phyloP scores from a whole-genome alignment of 2,329 filamentous ascomycete species.

The Microdochium bolleyi region DNA sequence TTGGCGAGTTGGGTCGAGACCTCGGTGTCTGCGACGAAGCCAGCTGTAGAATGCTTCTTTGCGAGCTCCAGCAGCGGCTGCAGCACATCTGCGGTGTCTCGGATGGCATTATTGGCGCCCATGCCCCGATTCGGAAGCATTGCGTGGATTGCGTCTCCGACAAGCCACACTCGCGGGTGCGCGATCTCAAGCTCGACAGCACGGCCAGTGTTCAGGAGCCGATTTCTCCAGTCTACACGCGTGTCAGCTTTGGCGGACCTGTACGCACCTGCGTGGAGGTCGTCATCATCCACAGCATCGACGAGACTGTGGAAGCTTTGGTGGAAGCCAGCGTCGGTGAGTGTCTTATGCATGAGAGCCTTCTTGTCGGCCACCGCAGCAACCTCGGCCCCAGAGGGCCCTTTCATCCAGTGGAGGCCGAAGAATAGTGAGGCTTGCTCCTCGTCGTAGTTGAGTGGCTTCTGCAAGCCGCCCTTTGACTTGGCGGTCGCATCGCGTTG shows the following conservation, averaged over 20 bases:
- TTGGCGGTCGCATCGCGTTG: neutral
- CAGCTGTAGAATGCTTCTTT: neutral
- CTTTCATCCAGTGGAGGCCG: neutral
- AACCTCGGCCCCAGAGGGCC: too few species aligned
- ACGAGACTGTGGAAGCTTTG: neutral
- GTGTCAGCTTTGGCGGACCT: conserved; percentile 1
- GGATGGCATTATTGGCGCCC: conserved; percentile 12
- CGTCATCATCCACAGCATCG: neutral
- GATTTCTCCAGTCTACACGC: conserved; percentile 2
- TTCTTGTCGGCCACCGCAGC: neutral
- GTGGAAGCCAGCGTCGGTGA: neutral
- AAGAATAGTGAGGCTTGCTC: conserved; percentile 5
- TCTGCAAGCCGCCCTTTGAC: neutral
- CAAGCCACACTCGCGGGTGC: conserved; percentile 8
- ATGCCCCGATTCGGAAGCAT: conserved; percentile 11
- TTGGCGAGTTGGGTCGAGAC: neutral
- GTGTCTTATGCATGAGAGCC: neutral
- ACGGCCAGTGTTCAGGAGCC: neutral
- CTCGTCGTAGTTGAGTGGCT: conserved; percentile 5
- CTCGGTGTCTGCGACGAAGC: neutral
- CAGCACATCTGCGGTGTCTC: conserved; percentile 8
- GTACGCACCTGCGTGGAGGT: neutral
- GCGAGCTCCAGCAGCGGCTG: conserved; percentile 3
- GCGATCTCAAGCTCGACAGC: neutral
- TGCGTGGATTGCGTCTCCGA: conserved; percentile 9